A percentile compares a stretch with the other conserved stretches of the same genome.
phyloP scores from a whole-genome alignment of 257 asterid species.

The Leonotis leonurus region DNA sequence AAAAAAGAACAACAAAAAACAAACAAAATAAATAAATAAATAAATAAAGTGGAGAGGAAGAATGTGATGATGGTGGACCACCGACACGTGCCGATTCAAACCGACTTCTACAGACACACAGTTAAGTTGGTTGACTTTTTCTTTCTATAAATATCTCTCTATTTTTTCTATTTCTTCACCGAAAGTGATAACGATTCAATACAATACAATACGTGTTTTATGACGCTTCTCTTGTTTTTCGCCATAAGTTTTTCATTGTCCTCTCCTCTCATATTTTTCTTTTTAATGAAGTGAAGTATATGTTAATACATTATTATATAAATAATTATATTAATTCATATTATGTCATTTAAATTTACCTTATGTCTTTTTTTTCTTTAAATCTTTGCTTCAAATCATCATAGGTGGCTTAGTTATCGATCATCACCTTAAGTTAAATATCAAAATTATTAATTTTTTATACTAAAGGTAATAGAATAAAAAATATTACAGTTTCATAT shows the following conservation, averaged over 20 bases:
- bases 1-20: neutral
- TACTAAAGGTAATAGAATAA: too few relatives aligned
- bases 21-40: too few relatives aligned
- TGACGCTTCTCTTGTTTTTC: neutral
- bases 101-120: conserved; percentile 66
- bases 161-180: conserved; percentile 44
- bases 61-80: conserved; percentile 31
- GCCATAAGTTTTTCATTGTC: conserved; percentile 13
- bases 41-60: neutral
- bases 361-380: too few relatives aligned
- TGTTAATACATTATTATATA: too few relatives aligned
- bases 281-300: too few relatives aligned
- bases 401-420: too few relatives aligned
- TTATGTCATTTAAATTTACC: too few relatives aligned
- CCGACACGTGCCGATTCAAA: conserved; percentile 60
- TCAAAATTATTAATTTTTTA: too few relatives aligned
- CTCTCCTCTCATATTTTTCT: neutral
- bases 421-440: too few relatives aligned
- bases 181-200: conserved; percentile 40
- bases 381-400: too few relatives aligned
- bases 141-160: conserved; percentile 15
- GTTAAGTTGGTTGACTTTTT: conserved; percentile 42
- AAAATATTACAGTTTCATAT: too few relatives aligned
- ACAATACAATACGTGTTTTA: conserved; percentile 25
- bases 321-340: too few relatives aligned